These are phyloP conservation scores for Debaryomycetaceae sp. DNA, from an alignment of 1,139 yeast species.

Conservation along the genomic window DNA sequence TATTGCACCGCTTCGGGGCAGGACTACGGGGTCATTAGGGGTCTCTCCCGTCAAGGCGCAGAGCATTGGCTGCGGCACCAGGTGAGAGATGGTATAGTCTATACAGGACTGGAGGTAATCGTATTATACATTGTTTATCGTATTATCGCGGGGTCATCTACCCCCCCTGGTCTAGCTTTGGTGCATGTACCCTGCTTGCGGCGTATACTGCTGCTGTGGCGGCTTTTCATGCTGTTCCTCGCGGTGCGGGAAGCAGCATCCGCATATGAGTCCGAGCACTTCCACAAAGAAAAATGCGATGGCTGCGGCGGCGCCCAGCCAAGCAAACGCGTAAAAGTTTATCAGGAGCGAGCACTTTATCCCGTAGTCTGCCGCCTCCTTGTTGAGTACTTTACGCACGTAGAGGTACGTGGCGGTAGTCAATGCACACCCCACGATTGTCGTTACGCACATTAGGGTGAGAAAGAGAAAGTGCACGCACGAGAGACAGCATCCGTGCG, in stretches of 20 bases:
- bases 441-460: constrained; percentile 17
- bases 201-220: constrained; percentile 10
- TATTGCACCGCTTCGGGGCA: constrained; percentile 60
- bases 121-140: no score
- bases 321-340: constrained; percentile 30
- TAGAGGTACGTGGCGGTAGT: constrained; percentile 23
- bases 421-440: constrained; percentile 23
- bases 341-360: constrained; percentile 27
- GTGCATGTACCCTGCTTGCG: constrained; percentile 2
- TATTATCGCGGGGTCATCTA: no score
- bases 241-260: constrained; percentile 27
- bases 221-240: no score
- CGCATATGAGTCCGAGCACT: constrained; percentile 35
- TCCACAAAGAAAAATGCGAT: constrained; percentile 22
- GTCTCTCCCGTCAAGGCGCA: constrained; percentile 53
- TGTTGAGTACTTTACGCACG: constrained; percentile 23
- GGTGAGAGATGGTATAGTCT: background rate
- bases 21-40: constrained; percentile 60
- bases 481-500: constrained; percentile 28
- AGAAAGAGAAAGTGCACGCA: constrained; percentile 30
- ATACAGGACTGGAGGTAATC: background rate
- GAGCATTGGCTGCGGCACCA: constrained; percentile 5
- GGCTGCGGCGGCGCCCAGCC: constrained; percentile 33
- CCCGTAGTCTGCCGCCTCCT: constrained; percentile 19
- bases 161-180: background rate